phyloP scores from a whole-genome alignment of 305 asterid species.

The Nicotiana rustica region DNA sequence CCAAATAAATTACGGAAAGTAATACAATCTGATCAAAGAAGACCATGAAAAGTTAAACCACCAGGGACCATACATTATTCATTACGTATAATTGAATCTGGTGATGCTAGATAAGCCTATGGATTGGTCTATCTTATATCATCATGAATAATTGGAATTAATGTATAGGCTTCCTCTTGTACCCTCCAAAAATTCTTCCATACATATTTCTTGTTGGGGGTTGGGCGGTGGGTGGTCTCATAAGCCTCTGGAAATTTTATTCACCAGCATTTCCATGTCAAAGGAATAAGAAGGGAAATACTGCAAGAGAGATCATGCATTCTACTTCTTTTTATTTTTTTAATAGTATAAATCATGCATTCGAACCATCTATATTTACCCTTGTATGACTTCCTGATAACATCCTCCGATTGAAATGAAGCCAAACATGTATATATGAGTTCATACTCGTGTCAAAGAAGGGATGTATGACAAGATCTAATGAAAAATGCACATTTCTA shows the following conservation, averaged over 20 bases:
- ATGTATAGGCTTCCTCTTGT: neutral
- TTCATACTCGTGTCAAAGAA: neutral
- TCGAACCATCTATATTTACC: neutral
- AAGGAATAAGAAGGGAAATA: conserved; percentile 4
- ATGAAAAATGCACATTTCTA: neutral
- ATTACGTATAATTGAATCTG: neutral
- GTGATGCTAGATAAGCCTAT: neutral
- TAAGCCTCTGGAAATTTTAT: neutral
- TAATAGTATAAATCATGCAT: neutral
- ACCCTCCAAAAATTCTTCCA: neutral
- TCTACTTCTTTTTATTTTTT: neutral
- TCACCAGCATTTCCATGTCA: neutral
- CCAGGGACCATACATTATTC: neutral
- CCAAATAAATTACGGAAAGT: neutral
- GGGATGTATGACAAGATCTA: neutral
- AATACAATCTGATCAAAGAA: neutral
- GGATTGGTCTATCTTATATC: conserved; percentile 8
- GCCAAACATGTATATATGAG: conserved; percentile 29
- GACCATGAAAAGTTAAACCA: neutral
- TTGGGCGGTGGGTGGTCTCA: neutral
- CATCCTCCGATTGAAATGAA: conserved; percentile 3
- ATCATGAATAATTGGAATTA: neutral
- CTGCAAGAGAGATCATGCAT: neutral
- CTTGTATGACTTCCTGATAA: neutral
- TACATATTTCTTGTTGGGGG: neutral